A percentile compares a stretch with the other conserved stretches of the same genome.
These are phyloP conservation scores for Ganoderma boninense DNA, from an alignment of 1,284 basidiomycete genomes.

Conservation along the genomic window DNA sequence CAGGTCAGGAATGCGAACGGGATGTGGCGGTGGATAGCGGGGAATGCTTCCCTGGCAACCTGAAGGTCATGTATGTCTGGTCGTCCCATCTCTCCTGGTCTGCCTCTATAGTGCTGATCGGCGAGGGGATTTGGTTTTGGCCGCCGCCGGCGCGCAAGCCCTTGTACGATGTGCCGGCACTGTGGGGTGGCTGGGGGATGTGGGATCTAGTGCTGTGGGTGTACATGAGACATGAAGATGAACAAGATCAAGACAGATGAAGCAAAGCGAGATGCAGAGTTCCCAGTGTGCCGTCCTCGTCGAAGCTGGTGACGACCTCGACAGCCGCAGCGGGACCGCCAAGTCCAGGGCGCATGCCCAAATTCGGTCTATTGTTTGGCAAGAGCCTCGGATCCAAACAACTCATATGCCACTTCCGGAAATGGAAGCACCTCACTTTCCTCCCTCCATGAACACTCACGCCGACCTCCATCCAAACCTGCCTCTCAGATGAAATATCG, in stretches of 20 bases:
- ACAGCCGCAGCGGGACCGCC: not conserved
- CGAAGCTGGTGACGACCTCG: conserved; percentile 13
- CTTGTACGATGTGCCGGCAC: conserved; percentile 72
- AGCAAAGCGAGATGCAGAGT: not conserved
- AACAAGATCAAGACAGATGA: not conserved
- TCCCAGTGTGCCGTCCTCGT: conserved; percentile 3
- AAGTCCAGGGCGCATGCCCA: conserved; percentile 7
- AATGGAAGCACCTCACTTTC: not conserved
- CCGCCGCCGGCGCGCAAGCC: conserved; percentile 89
- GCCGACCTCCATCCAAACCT: too few species aligned
- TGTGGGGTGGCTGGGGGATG: conserved; percentile 86
- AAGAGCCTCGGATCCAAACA: conserved; percentile 31
- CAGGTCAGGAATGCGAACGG: conserved; percentile 2
- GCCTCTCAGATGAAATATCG: too few species aligned
- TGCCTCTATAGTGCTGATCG: conserved; percentile 83
- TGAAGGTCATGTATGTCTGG: conserved; percentile 80
- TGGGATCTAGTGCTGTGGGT: conserved; percentile 45
- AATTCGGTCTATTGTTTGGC: conserved; percentile 31
- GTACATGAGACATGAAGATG: conserved; percentile 32
- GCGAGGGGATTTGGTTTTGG: conserved; percentile 91
- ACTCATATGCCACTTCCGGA: conserved; percentile 14
- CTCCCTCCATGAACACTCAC: too few species aligned
- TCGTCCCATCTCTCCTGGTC: conserved; percentile 89
- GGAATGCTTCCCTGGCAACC: conserved; percentile 76
- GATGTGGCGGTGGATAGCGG: conserved; percentile 75